Evolutionary conservation across 768 basidiomycete species (phyloP).

Genomic region (Termitomyces sp.): DNA sequence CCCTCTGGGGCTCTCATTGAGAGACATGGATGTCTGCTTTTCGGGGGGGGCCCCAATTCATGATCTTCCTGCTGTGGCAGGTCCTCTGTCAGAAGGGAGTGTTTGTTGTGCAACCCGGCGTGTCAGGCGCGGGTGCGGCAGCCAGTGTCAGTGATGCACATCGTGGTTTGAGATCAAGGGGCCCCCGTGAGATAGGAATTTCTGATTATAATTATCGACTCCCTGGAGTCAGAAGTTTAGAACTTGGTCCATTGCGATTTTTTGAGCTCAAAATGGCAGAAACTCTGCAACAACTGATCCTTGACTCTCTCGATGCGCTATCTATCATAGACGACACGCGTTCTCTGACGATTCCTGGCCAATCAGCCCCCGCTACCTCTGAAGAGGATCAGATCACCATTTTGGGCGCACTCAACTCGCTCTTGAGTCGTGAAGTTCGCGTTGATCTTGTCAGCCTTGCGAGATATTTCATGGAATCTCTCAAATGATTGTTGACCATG

Average conservation of each 20-base stretch:
- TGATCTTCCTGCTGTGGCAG: too few relatives aligned
- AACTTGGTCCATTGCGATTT: slow-evolving; percentile 4
- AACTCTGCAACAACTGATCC: slow-evolving; percentile 72
- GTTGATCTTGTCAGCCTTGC: slow-evolving; percentile 9
- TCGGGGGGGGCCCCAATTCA: too few relatives aligned
- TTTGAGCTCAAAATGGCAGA: slow-evolving; percentile 51
- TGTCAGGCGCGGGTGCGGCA: background rate
- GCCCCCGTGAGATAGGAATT: too few relatives aligned
- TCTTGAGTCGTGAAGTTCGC: slow-evolving; percentile 80
- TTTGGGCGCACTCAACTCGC: slow-evolving; percentile 89
- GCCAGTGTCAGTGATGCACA: background rate
- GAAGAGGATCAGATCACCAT: slow-evolving; percentile 82
- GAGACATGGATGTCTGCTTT: too few relatives aligned
- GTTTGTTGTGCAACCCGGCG: too few relatives aligned
- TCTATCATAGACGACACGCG: slow-evolving; percentile 67
- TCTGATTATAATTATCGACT: slow-evolving; percentile 3
- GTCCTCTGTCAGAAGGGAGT: too few relatives aligned
- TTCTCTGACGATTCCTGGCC: slow-evolving; percentile 61
- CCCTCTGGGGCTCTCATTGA: too few relatives aligned
- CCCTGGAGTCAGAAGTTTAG: slow-evolving; percentile 11
- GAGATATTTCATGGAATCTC: slow-evolving; percentile 14
- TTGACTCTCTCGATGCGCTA: slow-evolving; percentile 63
- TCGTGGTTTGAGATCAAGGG: background rate
- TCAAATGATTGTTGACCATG: slow-evolving; percentile 85
- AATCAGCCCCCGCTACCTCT: slow-evolving; percentile 50